Evolutionary conservation across 2,329 filamentous ascomycete genomes (phyloP).

Genomic region (Pezicula carpinea): DNA sequence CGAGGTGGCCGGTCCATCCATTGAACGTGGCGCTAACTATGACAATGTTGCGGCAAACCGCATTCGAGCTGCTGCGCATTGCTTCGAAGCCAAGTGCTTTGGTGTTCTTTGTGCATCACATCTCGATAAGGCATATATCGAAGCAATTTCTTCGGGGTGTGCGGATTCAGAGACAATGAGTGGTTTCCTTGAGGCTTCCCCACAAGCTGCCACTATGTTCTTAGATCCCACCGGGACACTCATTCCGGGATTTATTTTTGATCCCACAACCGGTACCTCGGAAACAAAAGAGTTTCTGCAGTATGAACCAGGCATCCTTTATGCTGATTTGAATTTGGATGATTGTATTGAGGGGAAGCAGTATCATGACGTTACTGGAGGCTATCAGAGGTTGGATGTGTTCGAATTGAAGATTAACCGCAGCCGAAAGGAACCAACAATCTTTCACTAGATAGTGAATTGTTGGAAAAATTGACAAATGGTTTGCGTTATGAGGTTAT

Average conservation of each 20-base stretch:
- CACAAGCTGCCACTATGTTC: constrained; percentile 43
- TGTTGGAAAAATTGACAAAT: too few species aligned
- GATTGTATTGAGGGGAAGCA: constrained; percentile 51
- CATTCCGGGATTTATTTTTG: constrained; percentile 33
- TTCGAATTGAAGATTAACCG: constrained; percentile 47
- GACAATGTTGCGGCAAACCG: constrained; percentile 50
- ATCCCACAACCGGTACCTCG: constrained; percentile 15
- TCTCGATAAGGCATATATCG: constrained; percentile 36
- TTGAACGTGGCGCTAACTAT: constrained; percentile 34
- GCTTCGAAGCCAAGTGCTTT: constrained; percentile 54
- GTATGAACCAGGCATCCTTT: constrained; percentile 42
- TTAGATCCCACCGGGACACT: constrained; percentile 44
- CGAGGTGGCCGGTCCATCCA: not conserved
- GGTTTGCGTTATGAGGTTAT: too few species aligned
- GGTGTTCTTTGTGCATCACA: constrained; percentile 44
- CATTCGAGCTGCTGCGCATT: constrained; percentile 48
- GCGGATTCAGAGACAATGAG: constrained; percentile 24
- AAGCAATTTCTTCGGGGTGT: constrained; percentile 28
- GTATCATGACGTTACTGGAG: constrained; percentile 51
- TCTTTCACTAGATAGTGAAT: constrained; percentile 12
- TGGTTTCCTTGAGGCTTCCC: constrained; percentile 32
- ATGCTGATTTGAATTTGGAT: constrained; percentile 45
- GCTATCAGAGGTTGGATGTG: constrained; percentile 50
- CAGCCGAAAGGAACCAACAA: constrained; percentile 30
- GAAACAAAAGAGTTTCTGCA: constrained; percentile 35